phyloP scores from a whole-genome alignment of 257 asterid genomes.

The Capsicum rhomboideum region DNA sequence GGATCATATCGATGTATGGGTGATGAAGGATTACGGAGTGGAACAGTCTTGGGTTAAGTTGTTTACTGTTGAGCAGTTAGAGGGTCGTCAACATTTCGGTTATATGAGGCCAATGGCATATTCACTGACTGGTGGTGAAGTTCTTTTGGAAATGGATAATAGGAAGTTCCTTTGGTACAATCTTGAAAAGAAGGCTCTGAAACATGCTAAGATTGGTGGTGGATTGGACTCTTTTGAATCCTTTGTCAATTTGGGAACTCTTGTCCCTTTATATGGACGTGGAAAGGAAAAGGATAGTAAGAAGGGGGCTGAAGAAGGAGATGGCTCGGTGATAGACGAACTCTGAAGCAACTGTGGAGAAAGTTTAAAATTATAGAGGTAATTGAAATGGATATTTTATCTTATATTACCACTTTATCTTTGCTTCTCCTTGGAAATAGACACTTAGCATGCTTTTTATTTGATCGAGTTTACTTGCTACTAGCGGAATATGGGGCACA shows the following conservation, averaged over 20 bases:
- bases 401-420: neutral
- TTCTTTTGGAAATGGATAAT: constrained; percentile 25
- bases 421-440: neutral
- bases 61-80: constrained; percentile 31
- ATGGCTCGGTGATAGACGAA: constrained; percentile 17
- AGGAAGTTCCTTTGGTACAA: constrained; percentile 27
- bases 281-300: neutral
- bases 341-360: neutral
- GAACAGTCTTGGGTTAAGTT: constrained; percentile 54
- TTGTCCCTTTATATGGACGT: constrained; percentile 14
- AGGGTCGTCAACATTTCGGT: neutral
- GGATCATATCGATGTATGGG: constrained; percentile 57
- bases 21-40: constrained; percentile 53
- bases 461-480: neutral
- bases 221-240: constrained; percentile 19
- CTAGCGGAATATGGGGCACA: neutral
- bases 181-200: constrained; percentile 8
- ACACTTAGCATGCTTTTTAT: neutral
- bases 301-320: constrained; percentile 20
- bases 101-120: constrained; percentile 22
- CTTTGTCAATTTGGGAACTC: constrained; percentile 23
- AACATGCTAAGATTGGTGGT: constrained; percentile 10
- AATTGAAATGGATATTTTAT: neutral
- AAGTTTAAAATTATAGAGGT: neutral
- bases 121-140: constrained; percentile 23